Evolutionary conservation across 139 green algal species (phyloP), one percentile per base, ranked within the genome.

Genomic region (Chlamydomonas sp.): DNA sequence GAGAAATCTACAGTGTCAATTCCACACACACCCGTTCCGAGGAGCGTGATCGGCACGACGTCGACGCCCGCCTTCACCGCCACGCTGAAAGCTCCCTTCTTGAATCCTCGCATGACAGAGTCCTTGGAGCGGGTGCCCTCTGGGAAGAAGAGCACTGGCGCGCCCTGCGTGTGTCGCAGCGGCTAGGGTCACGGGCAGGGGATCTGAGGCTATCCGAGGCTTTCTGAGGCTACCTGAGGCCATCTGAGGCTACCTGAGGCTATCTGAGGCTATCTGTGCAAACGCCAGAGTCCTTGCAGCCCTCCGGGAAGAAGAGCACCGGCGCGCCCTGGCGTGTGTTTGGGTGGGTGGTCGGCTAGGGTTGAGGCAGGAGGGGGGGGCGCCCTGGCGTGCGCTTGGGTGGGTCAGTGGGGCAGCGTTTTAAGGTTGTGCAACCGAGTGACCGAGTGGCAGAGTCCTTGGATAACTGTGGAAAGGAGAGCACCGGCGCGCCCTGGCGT

Each of bases 381-480:
- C 43, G 43, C 43, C 43, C 43, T 54, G 43, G 20, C 43, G 20
- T 54, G 43, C 43, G 20, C 13, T 54, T 13, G 43, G 43, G 13
- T 13, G 43, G 13, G 43, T 13, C 20, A 20, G 43, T 13, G 43
- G 43, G 13, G 43, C 16, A 26, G 13, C 16, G 43, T 13, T 13
- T 54, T 54, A 20, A 20, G 43, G 43, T 54, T 54, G 43, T 54
- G 43, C 43, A 26, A 20, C 50, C 91, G 77, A 1, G 91, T 97
- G 61, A 90, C 91, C 74, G 96, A 90, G 0, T n/a, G n/a, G n/a
- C n/a, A n/a, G n/a, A n/a, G n/a, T n/a, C n/a, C n/a, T n/a, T n/a
- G n/a, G n/a, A n/a, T n/a, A n/a, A n/a, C n/a, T n/a, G n/a, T n/a
- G 91, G 91, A 78, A 97, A 97, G 80, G 97, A 95, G 2, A 96